Conservation (phyloP, 2,329 filamentous ascomycete genomes). For the Pseudocercospora musae region DNA sequence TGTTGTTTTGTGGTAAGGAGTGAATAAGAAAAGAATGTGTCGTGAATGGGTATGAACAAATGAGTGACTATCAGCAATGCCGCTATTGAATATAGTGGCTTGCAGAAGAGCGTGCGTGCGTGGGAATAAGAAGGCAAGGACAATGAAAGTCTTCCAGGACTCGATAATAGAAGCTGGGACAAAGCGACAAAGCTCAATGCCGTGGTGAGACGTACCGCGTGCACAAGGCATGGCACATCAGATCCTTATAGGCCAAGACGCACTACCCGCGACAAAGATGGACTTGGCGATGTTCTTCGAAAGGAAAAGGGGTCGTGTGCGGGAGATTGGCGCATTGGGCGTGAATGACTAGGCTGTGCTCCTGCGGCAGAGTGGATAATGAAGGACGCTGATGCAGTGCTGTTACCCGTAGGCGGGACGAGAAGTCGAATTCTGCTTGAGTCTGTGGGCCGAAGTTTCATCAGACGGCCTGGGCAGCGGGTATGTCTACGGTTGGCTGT, state of each 20-base stretch:
- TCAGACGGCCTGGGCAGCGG: conserved; percentile 3
- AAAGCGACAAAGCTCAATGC: conserved; percentile 13
- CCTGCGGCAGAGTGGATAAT: conserved; percentile 4
- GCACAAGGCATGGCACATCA: neutral
- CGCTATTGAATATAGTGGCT: conserved; percentile 1
- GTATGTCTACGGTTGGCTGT: neutral
- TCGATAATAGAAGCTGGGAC: conserved; percentile 10
- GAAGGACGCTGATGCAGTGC: neutral
- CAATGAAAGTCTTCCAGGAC: conserved; percentile 11
- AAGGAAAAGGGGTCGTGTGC: conserved; percentile 3
- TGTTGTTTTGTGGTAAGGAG: neutral
- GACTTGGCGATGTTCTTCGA: conserved; percentile 12
- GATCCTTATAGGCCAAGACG: conserved; percentile 16
- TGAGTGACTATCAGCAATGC: conserved; percentile 3
- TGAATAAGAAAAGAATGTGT: neutral
- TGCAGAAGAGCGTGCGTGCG: neutral
- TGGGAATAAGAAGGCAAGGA: conserved; percentile 1
- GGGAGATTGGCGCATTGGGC: conserved; percentile 7
- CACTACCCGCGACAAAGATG: conserved; percentile 3
- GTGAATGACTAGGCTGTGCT: conserved; percentile 3
- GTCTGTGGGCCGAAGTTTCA: neutral
- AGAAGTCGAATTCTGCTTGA: neutral
- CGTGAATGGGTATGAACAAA: conserved; percentile 1
- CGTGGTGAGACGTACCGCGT: conserved; percentile 3
- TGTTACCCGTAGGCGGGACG: neutral